Conservation (phyloP, 116 monocot genomes). For the Cymodocea nodosa region DNA sequence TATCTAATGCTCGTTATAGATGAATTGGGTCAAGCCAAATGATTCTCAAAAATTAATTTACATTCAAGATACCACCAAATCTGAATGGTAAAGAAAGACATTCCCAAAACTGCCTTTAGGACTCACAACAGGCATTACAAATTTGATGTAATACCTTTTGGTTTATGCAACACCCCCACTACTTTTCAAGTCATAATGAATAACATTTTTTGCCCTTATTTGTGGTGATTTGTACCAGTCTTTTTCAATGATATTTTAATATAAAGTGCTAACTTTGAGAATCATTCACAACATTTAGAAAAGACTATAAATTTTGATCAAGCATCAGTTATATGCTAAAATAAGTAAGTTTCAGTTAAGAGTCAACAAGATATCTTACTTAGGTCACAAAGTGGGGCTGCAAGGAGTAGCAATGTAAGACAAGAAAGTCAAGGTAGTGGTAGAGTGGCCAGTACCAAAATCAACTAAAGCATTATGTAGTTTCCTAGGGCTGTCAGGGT, state of each 20-base stretch:
- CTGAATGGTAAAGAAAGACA: no score
- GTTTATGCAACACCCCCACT: neutral
- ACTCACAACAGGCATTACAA: no score
- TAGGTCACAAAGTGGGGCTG: neutral
- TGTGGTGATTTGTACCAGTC: neutral
- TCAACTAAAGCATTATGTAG: neutral
- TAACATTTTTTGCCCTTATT: neutral
- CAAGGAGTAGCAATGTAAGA: neutral
- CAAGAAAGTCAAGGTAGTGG: neutral
- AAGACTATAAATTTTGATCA: neutral
- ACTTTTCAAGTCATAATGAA: neutral
- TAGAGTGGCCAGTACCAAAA: neutral
- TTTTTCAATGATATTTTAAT: slow-evolving; percentile 3
- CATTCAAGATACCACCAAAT: no score
- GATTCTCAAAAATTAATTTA: no score
- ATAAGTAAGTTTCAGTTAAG: neutral
- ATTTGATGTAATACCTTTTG: neutral
- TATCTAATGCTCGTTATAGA: no score
- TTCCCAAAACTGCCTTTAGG: no score
- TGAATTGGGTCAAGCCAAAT: no score
- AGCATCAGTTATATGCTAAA: neutral
- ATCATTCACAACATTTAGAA: neutral
- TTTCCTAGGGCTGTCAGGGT: neutral
- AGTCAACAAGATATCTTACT: neutral
- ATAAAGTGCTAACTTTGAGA: no score